Conservation (phyloP, 1,284 basidiomycete species). For the Pyrrhoderma noxium region DNA sequence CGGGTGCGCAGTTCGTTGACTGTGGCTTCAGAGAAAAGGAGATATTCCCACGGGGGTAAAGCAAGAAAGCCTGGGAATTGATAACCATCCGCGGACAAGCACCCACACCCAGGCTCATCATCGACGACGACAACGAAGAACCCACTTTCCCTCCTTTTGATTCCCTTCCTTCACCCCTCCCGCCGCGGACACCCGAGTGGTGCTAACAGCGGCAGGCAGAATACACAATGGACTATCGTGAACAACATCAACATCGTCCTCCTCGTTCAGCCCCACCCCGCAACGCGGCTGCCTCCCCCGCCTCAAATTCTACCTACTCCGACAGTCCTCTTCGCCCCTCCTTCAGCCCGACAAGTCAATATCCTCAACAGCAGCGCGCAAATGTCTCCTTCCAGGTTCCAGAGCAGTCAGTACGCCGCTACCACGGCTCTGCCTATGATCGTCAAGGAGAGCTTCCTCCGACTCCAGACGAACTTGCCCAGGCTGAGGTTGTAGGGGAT, state of each 20-base stretch:
- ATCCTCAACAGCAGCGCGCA: slow-evolving; percentile 23
- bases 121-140: slow-evolving; percentile 3
- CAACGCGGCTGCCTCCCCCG: slow-evolving; percentile 22
- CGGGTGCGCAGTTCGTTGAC: too few relatives aligned
- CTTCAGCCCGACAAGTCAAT: too few relatives aligned
- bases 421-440: slow-evolving; percentile 44
- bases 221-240: slow-evolving; percentile 28
- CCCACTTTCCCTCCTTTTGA: slow-evolving; percentile 4
- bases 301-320: too few relatives aligned
- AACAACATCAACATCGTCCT: slow-evolving; percentile 31
- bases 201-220: slow-evolving; percentile 4
- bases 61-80: slow-evolving; percentile 6
- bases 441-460: slow-evolving; percentile 40
- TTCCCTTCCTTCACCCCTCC: background rate
- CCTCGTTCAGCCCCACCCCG: slow-evolving; percentile 33
- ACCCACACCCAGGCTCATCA: background rate
- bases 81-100: background rate
- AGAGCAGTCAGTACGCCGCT: slow-evolving; percentile 60
- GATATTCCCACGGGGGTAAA: background rate
- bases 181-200: background rate
- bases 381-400: slow-evolving; percentile 61
- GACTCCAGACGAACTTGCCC: slow-evolving; percentile 33
- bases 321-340: too few relatives aligned
- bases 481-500: slow-evolving; percentile 37
- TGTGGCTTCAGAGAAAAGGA: background rate